Evolutionary conservation across 805 yeast genomes (phyloP).

Genomic region (Metschnikowia orientalis): DNA sequence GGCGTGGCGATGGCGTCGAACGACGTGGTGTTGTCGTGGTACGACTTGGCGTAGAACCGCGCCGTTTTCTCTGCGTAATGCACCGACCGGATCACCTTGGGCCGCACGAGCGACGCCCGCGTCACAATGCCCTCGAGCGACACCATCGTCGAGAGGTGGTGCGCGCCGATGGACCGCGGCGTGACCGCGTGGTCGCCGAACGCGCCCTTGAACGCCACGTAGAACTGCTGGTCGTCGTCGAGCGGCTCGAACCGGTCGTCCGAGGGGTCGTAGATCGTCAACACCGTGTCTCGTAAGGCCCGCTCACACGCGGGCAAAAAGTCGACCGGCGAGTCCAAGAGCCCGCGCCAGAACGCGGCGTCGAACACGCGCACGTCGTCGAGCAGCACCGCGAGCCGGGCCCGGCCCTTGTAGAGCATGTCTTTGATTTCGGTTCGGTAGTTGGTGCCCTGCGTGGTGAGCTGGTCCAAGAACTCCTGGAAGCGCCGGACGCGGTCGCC

Average conservation of each 20-base stretch:
- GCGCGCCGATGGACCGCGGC: constrained; percentile 81
- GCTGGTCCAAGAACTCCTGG: constrained; percentile 74
- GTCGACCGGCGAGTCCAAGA: constrained; percentile 74
- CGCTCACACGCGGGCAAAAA: constrained; percentile 84
- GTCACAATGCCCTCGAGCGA: constrained; percentile 95
- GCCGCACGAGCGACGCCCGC: constrained; percentile 86
- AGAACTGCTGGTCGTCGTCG: constrained; percentile 60
- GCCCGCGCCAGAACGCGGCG: constrained; percentile 68
- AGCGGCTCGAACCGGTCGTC: constrained; percentile 49
- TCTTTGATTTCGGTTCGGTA: constrained; percentile 67
- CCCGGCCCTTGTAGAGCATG: constrained; percentile 63
- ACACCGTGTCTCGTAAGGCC: constrained; percentile 76
- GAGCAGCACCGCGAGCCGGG: constrained; percentile 67
- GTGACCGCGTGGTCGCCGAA: constrained; percentile 85
- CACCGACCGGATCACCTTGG: constrained; percentile 85
- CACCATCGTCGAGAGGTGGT: constrained; percentile 72
- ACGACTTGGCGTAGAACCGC: constrained; percentile 84
- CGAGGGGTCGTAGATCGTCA: constrained; percentile 63
- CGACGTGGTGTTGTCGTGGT: constrained; percentile 87
- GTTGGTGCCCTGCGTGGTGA: constrained; percentile 47
- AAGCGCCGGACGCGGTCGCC: constrained; percentile 84
- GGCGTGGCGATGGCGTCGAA: constrained; percentile 79
- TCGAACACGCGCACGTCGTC: constrained; percentile 90
- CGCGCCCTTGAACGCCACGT: constrained; percentile 81
- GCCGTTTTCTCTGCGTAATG: constrained; percentile 86